Conservation (phyloP, 1,139 yeast genomes). For the Candida tetrigidarum region DNA sequence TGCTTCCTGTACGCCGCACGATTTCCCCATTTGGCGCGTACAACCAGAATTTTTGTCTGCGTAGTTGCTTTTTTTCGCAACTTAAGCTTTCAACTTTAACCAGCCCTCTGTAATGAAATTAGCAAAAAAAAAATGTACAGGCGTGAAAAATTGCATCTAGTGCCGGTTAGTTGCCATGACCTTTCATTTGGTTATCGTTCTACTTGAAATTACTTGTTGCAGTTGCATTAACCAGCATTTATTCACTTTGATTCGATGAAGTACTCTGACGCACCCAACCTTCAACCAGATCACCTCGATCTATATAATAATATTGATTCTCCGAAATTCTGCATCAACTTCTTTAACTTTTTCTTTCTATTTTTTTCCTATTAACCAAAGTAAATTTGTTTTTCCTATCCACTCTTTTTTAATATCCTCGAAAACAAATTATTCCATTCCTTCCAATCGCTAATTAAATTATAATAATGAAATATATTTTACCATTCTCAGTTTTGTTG, state of each 20-base stretch:
- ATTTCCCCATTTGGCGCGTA: background rate
- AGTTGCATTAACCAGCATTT: background rate
- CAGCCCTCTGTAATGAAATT: background rate
- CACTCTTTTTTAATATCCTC: background rate
- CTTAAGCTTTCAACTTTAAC: background rate
- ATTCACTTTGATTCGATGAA: background rate
- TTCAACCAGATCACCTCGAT: background rate
- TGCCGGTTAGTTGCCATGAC: background rate
- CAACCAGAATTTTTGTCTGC: background rate
- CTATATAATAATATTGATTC: constrained; percentile 1
- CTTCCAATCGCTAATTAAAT: background rate
- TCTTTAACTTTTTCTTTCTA: background rate
- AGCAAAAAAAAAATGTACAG: too few species aligned
- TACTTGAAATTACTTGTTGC: background rate
- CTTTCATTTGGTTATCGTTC: background rate
- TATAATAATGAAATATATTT: constrained; percentile 17
- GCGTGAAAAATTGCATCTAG: background rate
- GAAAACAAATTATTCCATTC: background rate
- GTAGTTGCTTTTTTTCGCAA: background rate
- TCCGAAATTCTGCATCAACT: background rate
- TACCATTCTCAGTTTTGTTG: constrained; percentile 19
- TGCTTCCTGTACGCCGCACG: background rate
- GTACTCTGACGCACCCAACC: background rate
- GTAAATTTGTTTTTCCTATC: too few species aligned
- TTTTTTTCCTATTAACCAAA: background rate